Conservation (phyloP, 148 eudicot species). For the Rhododendron williamsianum region DNA sequence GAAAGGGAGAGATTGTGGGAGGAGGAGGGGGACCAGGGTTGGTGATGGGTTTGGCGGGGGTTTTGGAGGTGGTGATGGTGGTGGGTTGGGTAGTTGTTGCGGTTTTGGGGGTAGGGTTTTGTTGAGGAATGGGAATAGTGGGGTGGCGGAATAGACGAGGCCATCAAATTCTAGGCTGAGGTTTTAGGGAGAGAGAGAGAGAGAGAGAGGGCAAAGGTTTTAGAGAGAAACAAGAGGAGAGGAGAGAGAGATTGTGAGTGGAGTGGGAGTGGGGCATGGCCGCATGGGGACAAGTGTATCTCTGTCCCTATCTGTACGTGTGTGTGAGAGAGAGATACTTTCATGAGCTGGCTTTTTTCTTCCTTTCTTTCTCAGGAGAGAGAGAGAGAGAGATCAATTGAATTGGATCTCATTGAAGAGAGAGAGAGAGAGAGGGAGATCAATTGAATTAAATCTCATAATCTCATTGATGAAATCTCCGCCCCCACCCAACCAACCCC, state of each 20-base stretch:
- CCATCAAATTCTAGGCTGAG: slow-evolving; percentile 33
- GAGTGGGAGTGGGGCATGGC: too few species aligned
- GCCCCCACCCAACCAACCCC: too few species aligned
- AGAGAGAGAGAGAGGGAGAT: too few species aligned
- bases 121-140: slow-evolving; percentile 50
- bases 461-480: too few species aligned
- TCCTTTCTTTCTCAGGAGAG: too few species aligned
- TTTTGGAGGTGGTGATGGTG: slow-evolving; percentile 27
- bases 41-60: slow-evolving; percentile 21
- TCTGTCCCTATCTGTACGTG: too few species aligned
- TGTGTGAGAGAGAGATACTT: too few species aligned
- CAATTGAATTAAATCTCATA: too few species aligned
- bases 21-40: slow-evolving; percentile 23
- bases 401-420: too few species aligned
- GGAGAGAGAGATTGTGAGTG: neutral
- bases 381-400: too few species aligned
- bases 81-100: slow-evolving; percentile 27
- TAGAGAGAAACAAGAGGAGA: slow-evolving; percentile 3
- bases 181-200: neutral
- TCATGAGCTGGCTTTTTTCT: too few species aligned
- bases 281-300: too few species aligned
- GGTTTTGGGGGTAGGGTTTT: slow-evolving; percentile 45
- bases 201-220: neutral
- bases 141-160: slow-evolving; percentile 72
- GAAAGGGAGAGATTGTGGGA: slow-evolving; percentile 32